Evolutionary conservation across 805 yeast genomes (phyloP).

Genomic region (Yarrowia deformans): DNA sequence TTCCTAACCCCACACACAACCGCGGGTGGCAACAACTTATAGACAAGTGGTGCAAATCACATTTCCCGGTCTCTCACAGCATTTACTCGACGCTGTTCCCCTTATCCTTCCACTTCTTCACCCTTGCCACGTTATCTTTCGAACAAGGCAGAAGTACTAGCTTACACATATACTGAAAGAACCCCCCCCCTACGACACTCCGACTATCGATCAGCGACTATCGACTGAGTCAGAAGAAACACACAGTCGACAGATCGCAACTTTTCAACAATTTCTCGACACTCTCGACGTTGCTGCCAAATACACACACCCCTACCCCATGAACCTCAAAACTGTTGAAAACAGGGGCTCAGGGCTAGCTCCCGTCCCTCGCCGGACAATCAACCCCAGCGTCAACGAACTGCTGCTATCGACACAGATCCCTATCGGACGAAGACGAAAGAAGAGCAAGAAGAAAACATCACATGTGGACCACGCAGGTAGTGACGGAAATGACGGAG

Average conservation of each 20-base stretch:
- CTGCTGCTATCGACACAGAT: slow-evolving; percentile 31
- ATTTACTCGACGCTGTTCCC: not conserved
- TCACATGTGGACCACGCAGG: slow-evolving; percentile 3
- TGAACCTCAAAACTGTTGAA: slow-evolving; percentile 29
- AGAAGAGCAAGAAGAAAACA: slow-evolving; percentile 20
- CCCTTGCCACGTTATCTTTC: not conserved
- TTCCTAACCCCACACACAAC: not conserved
- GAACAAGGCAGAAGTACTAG: not conserved
- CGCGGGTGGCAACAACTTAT: slow-evolving; percentile 17
- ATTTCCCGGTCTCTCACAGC: not conserved
- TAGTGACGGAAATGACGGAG: slow-evolving; percentile 18
- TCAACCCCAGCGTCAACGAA: slow-evolving; percentile 29
- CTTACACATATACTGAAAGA: not conserved
- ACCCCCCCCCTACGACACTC: not conserved
- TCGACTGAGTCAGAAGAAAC: not conserved
- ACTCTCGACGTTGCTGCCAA: not conserved
- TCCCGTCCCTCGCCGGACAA: slow-evolving; percentile 12
- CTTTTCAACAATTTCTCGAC: not conserved
- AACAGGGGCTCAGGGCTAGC: slow-evolving; percentile 17
- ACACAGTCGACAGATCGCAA: not conserved
- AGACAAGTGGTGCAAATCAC: slow-evolving; percentile 13
- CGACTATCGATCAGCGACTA: not conserved
- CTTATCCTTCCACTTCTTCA: not conserved
- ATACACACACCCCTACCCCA: slow-evolving; percentile 12
- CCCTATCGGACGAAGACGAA: slow-evolving; percentile 23